Conservation (phyloP, 1,284 basidiomycete genomes). For the Rhodotorula sp. region DNA sequence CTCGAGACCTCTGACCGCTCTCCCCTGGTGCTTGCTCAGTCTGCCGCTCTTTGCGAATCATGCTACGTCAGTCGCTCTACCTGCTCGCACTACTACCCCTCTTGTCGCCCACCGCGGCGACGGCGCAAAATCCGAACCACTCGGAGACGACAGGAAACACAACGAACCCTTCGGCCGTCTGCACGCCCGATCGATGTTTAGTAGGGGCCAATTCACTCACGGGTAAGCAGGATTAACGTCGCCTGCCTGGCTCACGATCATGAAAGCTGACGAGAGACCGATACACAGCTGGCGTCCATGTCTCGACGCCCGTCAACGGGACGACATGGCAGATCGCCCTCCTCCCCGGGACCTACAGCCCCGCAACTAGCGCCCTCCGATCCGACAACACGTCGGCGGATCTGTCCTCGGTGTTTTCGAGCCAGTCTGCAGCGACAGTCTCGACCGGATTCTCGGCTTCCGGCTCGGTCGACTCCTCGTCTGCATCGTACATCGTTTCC, state of each 20-base stretch:
- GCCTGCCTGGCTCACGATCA: too few relatives aligned
- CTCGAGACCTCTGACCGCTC: background rate
- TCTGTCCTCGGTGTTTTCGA: slow-evolving; percentile 18
- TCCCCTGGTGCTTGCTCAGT: background rate
- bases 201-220: slow-evolving; percentile 29
- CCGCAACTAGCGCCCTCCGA: slow-evolving; percentile 16
- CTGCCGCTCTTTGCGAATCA: background rate
- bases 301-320: slow-evolving; percentile 12
- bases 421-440: background rate
- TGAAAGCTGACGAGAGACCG: too few relatives aligned
- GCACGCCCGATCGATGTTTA: slow-evolving; percentile 31
- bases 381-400: slow-evolving; percentile 22
- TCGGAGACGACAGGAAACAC: background rate
- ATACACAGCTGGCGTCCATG: slow-evolving; percentile 23
- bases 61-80: background rate
- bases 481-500: slow-evolving; percentile 22
- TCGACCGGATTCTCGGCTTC: slow-evolving; percentile 32
- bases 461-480: slow-evolving; percentile 25
- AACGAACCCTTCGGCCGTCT: slow-evolving; percentile 20
- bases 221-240: slow-evolving; percentile 11
- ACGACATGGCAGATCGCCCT: slow-evolving; percentile 24
- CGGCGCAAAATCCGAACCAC: background rate
- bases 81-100: background rate
- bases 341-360: slow-evolving; percentile 42
- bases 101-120: background rate